phyloP scores from a whole-genome alignment of 805 yeast species.

The Lachancea mirantina region DNA sequence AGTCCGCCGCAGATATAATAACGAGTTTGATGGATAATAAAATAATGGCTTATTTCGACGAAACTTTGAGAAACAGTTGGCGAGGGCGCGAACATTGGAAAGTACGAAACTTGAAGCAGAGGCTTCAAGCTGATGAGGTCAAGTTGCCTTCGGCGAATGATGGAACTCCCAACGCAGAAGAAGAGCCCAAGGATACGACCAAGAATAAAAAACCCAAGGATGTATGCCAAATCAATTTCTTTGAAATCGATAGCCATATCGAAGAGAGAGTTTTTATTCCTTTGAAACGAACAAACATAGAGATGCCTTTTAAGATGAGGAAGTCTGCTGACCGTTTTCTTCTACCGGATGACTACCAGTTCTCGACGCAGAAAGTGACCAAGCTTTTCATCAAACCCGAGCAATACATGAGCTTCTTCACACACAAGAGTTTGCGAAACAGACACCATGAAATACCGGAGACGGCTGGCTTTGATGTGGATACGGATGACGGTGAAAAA shows the following conservation, averaged over 20 bases:
- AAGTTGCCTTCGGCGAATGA: too few species aligned
- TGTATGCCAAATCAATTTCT: constrained; percentile 38
- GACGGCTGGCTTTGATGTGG: constrained; percentile 6
- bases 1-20: constrained; percentile 15
- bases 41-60: constrained; percentile 76
- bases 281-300: constrained; percentile 32
- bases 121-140: constrained; percentile 6
- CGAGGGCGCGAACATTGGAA: constrained; percentile 94
- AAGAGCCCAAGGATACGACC: constrained; percentile 9
- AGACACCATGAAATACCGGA: not conserved
- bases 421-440: constrained; percentile 12
- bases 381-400: constrained; percentile 63
- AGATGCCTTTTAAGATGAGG: constrained; percentile 38
- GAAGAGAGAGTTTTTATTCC: constrained; percentile 37
- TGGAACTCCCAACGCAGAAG: constrained; percentile 10
- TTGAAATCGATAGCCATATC: constrained; percentile 32
- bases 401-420: constrained; percentile 35
- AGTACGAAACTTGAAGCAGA: constrained; percentile 51
- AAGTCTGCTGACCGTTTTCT: constrained; percentile 39
- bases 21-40: constrained; percentile 45
- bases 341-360: constrained; percentile 68
- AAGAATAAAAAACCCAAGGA: constrained; percentile 32
- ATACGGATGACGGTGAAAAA: constrained; percentile 14
- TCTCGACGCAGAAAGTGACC: constrained; percentile 60
- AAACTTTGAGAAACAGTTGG: constrained; percentile 64